Base-by-base conservation (phyloP, 306 rosid genomes). In the Delonix regia region DNA sequence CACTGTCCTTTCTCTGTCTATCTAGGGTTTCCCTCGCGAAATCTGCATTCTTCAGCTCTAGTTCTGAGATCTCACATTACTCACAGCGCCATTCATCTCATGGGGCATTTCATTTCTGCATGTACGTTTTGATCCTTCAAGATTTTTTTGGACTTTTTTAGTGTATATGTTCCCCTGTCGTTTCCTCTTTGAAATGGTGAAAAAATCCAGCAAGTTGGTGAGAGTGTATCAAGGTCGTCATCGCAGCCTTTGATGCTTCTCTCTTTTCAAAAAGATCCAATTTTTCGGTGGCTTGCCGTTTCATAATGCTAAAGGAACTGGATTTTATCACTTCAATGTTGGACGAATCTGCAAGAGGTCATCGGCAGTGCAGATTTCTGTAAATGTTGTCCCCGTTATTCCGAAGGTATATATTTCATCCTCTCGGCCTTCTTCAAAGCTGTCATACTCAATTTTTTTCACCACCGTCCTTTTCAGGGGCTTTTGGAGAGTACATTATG, bases 21-120 rank as follows among this genome's bases (percentile, higher is more conserved):
- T 51, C 71, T 85, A 78, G 86, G 83, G 88, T 83, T 53, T 83
- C 71, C 49, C 75, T 48, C 28, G 38, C 80, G 79, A 60, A 34
- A 4, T 47, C 52, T 36, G 49, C 69, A 42, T 55, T 42, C 21
- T 75, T 57, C 24, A 19, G 18, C 47, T 82, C 73, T 9, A 19
- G 44, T 27, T 27, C 24, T 66, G 61, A 48, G 62, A 27, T 36
- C 33, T 65, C 74, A 78, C 85, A 79, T 51, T 73, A 33, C 21
- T 22, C 1, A 7, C 28, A 2, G 0, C 4, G 6, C 38, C 55
- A 66, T 71, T 65, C 34, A 72, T 72, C 77, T 41, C 1, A 21
- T 65, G 48, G 41, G 22, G 0, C 74, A 55, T 85, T 59, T 42
- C 25, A 33, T 66, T 38, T 59, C 22, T 74, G 36, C 81, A 71